These are phyloP conservation scores for Cairneyella variabilis DNA, from an alignment of 495 filamentous ascomycete species.

Conservation along the genomic window DNA sequence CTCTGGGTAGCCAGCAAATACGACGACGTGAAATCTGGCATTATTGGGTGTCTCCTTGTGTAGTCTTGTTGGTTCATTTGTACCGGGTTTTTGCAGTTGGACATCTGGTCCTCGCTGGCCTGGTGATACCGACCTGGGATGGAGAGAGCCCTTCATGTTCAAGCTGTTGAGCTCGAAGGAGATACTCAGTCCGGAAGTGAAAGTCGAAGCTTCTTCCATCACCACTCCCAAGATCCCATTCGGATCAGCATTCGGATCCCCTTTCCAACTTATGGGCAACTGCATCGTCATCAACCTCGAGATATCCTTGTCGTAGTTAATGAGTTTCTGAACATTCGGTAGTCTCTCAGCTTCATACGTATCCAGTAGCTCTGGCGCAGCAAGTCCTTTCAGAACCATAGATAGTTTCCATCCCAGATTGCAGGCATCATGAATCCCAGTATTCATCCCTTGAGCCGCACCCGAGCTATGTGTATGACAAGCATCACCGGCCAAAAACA, in stretches of 20 bases:
- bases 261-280: constrained; percentile 37
- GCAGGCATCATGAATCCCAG: constrained; percentile 49
- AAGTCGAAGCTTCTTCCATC: constrained; percentile 37
- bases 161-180: constrained; percentile 33
- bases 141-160: constrained; percentile 28
- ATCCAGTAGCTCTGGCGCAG: constrained; percentile 32
- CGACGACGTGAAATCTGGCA: constrained; percentile 32
- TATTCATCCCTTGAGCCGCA: constrained; percentile 52
- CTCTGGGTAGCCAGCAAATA: constrained; percentile 31
- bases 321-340: constrained; percentile 37
- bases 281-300: constrained; percentile 31
- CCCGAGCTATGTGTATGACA: constrained; percentile 45
- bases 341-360: constrained; percentile 40
- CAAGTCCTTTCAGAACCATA: constrained; percentile 34
- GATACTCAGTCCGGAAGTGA: constrained; percentile 42
- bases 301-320: constrained; percentile 44
- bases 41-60: constrained; percentile 36
- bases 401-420: constrained; percentile 51
- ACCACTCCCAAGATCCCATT: constrained; percentile 39
- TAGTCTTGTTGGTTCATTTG: constrained; percentile 36
- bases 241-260: constrained; percentile 37
- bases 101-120: constrained; percentile 42
- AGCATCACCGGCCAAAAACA: constrained; percentile 50
- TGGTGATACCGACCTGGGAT: constrained; percentile 8
- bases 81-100: constrained; percentile 36